Conservation (phyloP, 306 rosid genomes). For the Sindora glabra region DNA sequence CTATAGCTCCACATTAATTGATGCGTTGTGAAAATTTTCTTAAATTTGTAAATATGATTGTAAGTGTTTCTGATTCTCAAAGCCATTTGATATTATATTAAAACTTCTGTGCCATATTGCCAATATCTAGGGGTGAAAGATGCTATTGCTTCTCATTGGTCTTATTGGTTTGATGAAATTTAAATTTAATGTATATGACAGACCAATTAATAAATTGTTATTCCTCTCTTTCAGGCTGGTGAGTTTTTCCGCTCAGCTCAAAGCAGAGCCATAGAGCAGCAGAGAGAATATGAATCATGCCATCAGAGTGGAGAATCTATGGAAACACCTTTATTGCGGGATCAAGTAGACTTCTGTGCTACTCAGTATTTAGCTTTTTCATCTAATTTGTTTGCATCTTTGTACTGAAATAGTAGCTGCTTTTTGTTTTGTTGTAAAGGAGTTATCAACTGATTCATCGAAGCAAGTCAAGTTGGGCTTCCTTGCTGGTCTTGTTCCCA, state of each 20-base stretch:
- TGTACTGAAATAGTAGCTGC: slow-evolving; percentile 7
- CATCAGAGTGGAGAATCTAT: slow-evolving; percentile 44
- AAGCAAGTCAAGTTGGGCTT: slow-evolving; percentile 79
- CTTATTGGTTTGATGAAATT: not conserved
- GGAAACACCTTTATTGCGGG: slow-evolving; percentile 56
- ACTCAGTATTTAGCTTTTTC: slow-evolving; percentile 4
- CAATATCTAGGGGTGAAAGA: not conserved
- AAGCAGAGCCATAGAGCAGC: slow-evolving; percentile 51
- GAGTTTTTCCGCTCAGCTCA: slow-evolving; percentile 66
- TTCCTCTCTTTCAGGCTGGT: slow-evolving; percentile 55
- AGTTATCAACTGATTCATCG: slow-evolving; percentile 48
- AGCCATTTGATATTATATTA: not conserved
- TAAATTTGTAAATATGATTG: not conserved
- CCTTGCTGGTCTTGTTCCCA: slow-evolving; percentile 78
- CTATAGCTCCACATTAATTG: not conserved
- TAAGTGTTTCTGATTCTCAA: not conserved
- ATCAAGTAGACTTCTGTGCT: slow-evolving; percentile 46
- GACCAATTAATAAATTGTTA: not conserved
- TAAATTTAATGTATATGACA: slow-evolving; percentile 7
- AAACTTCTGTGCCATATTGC: not conserved
- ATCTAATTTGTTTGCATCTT: slow-evolving; percentile 1
- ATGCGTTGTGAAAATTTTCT: not conserved
- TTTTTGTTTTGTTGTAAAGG: slow-evolving; percentile 44
- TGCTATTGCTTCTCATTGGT: not conserved
- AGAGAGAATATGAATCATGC: slow-evolving; percentile 57